Evolutionary conservation across 2,329 filamentous ascomycete species (phyloP), one percentile per base, ranked within the genome.

Genomic region (Colletotrichum magnum): DNA sequence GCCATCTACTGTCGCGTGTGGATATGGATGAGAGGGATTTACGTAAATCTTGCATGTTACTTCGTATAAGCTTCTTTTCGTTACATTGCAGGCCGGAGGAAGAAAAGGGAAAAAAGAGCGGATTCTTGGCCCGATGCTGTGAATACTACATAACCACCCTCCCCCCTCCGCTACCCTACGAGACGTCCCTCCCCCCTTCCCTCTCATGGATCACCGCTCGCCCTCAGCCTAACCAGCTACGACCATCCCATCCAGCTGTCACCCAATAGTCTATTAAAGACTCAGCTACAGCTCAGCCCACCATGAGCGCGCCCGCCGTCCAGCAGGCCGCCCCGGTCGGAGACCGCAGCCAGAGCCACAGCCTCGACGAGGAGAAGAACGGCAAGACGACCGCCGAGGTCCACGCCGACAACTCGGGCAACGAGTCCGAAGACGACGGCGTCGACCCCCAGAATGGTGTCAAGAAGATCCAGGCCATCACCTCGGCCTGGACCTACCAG

Each of bases 401-500:
- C 63, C 60, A 18, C 28, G n/a, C 54, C 24, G 56, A 65, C 6
- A 47, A 39, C 41, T 56, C 24, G 24, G 59, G 45, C 15, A 16
- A 39, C 28, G 60, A 66, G 6, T 39, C 58, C 43, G 57, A 66
- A 13, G 28, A 36, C 7, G 64, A 66, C 18, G 56, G 48, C 9
- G 28, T 43, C 28, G 64, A 66, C 4, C 41, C 57, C 3, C 57
- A 66, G n/a, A 66, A 66, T 56, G 64, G 64, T 61, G 64, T 66
- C 57, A 66, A 61, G 50, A 66, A 66, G 64, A 66, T 66, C 18
- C 41, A 66, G 57, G 64, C 64, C 12, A 74, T 82, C 64, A 83
- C 82, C 6, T 74, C 74, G 6, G 74, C 81, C 24, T 84, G 81
- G 81, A 77, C 75, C 47, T 77, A 72, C 48, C 78, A 75, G 72